Conservation (phyloP, 169 alveolate genomes). For the Eimeria necatrix region DNA sequence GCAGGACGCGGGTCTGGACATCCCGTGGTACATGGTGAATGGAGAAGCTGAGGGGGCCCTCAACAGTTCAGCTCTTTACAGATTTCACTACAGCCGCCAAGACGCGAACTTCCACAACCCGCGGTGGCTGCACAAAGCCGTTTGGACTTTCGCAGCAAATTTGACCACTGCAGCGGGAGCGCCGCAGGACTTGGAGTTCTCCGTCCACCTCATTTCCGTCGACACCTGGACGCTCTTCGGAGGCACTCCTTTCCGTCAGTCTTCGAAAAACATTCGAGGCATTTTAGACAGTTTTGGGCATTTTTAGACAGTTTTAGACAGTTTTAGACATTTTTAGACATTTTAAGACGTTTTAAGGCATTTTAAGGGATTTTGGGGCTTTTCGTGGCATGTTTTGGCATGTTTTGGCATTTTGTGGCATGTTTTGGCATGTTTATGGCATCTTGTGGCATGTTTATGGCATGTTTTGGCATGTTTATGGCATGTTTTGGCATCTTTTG, state of each 20-base stretch:
- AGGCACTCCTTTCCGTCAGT: constrained; percentile 68
- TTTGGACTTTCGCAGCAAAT: constrained; percentile 8
- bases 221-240: constrained; percentile 75
- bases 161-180: constrained; percentile 57
- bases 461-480: too few species aligned
- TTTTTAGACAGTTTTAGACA: not conserved
- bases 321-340: not conserved
- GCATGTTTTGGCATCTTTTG: too few species aligned
- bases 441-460: too few species aligned
- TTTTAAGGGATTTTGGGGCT: too few species aligned
- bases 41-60: constrained; percentile 64
- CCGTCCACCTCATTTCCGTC: constrained; percentile 44
- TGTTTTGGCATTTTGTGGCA: not conserved
- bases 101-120: constrained; percentile 72
- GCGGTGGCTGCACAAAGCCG: constrained; percentile 41
- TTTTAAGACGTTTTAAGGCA: too few species aligned
- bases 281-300: too few species aligned
- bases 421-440: not conserved
- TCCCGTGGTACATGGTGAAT: constrained; percentile 75
- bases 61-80: constrained; percentile 23
- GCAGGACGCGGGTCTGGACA: constrained; percentile 71
- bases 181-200: constrained; percentile 43
- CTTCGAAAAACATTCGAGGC: too few species aligned
- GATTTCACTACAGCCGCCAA: constrained; percentile 62
- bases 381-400: not conserved